phyloP scores from a whole-genome alignment of 768 basidiomycete species.

The Hirschioporus abietinus region DNA sequence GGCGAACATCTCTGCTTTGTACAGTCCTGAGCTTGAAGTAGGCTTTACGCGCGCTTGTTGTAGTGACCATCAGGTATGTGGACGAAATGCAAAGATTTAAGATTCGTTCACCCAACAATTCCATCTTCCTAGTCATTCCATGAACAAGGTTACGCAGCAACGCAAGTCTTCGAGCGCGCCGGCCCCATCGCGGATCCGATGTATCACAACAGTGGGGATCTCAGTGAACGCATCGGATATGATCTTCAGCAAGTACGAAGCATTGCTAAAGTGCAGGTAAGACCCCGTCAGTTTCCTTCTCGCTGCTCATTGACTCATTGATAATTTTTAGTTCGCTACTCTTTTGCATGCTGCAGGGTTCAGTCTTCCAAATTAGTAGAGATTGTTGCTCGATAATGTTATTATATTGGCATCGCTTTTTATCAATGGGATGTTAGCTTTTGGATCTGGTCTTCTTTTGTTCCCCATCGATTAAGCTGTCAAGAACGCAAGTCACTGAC shows the following conservation, averaged over 20 bases:
- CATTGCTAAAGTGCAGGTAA: slow-evolving; percentile 80
- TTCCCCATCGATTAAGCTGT: too few relatives aligned
- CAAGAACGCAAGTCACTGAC: too few relatives aligned
- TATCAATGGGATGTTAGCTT: neutral
- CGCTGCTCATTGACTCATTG: neutral
- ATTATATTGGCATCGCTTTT: neutral
- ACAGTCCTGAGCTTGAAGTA: slow-evolving; percentile 73
- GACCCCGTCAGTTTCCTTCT: neutral
- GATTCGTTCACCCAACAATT: slow-evolving; percentile 4
- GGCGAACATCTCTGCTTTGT: slow-evolving; percentile 68
- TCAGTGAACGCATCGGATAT: slow-evolving; percentile 74
- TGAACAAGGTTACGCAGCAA: slow-evolving; percentile 77
- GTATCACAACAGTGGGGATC: slow-evolving; percentile 84
- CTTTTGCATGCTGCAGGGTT: slow-evolving; percentile 66
- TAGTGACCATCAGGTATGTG: slow-evolving; percentile 77
- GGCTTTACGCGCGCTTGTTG: slow-evolving; percentile 78
- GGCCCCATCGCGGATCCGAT: slow-evolving; percentile 84
- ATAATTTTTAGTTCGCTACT: slow-evolving; percentile 50
- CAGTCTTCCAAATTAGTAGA: slow-evolving; percentile 25
- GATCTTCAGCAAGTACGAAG: slow-evolving; percentile 77
- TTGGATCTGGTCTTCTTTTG: too few relatives aligned
- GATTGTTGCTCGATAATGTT: neutral
- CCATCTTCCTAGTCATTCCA: slow-evolving; percentile 59
- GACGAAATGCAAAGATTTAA: slow-evolving; percentile 1
- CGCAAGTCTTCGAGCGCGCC: slow-evolving; percentile 83